Evolutionary conservation across 1,284 basidiomycete genomes (phyloP), one percentile per base, ranked within the genome.

Genomic region (Apiotrichum sp.): DNA sequence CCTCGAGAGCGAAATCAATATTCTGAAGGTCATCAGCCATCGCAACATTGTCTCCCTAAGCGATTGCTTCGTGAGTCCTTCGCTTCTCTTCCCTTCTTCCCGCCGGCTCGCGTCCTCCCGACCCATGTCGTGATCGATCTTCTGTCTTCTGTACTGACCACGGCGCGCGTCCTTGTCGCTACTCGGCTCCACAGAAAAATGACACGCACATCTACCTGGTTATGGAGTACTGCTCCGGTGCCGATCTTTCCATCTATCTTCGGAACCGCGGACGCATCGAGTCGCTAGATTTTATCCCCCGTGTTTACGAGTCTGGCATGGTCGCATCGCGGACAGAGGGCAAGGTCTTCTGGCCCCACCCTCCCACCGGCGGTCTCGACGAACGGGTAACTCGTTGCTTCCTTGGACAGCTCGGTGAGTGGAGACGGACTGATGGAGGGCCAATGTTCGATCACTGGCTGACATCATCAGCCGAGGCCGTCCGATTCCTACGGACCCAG

Each of bases 221-320:
- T 70, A 98, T 98, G 88, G 93, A 95, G 68, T 98, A 86, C 75
- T 98, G 95, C 75, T 85, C 92, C 0, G 93, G 92, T 3, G 93
- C 93, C 11, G 96, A 99, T 75, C 84, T 99, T 45, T 91, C 91
- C 0, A 85, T 91, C 65, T 98, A 98, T 73, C 95, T 98, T 80
- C 92, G 91, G 82, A 90, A 90, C 71, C 85, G 90, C 11, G 92
- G 91, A 16, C 83, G 86, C 32, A 85, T 95, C 47, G 86, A 91
- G 52, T 85, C 86, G 3, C 80, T 96, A 14, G 87, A 92, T 68
- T 93, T 90, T 63, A 69, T 83, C 1, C 85, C 90, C 6, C 81
- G 83, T 4, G 48, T 62, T 9, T 59, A 57, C 56, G 84, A 85
- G 41, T 66, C 68, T 14, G 62, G 62, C 41, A 67, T 67, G 56